A percentile compares a stretch with the other conserved stretches of the same genome.
Evolutionary conservation across 2,329 filamentous ascomycete species (phyloP).

Genomic region (Alternaria consortialis): DNA sequence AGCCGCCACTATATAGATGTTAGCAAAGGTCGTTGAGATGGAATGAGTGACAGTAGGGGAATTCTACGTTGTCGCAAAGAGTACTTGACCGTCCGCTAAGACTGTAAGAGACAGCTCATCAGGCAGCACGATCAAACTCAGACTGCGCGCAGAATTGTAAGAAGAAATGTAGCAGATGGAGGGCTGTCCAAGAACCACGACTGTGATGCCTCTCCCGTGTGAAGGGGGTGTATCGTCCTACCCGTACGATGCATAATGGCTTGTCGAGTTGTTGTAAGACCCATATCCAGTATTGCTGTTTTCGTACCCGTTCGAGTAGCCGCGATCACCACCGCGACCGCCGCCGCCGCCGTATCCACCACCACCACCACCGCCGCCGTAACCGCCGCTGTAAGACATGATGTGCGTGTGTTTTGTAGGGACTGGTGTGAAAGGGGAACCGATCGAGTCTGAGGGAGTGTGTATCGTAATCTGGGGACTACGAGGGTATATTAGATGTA

Average conservation of each 20-base stretch:
- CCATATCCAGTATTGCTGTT: constrained; percentile 54
- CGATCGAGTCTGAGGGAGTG: constrained; percentile 30
- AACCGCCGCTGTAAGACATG: constrained; percentile 74
- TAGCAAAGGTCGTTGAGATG: constrained; percentile 25
- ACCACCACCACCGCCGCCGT: constrained; percentile 57
- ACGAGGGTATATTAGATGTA: constrained; percentile 25
- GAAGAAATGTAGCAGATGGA: constrained; percentile 43
- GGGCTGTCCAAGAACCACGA: constrained; percentile 44
- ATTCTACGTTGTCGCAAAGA: constrained; percentile 45
- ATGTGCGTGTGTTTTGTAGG: constrained; percentile 49
- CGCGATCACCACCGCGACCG: constrained; percentile 57
- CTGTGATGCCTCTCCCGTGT: constrained; percentile 52
- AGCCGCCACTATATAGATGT: constrained; percentile 39
- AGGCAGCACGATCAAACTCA: constrained; percentile 34
- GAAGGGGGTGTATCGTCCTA: constrained; percentile 50
- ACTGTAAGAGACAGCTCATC: constrained; percentile 31
- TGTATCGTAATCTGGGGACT: constrained; percentile 25
- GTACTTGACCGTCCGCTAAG: constrained; percentile 36
- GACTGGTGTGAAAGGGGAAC: constrained; percentile 42
- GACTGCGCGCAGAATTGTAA: constrained; percentile 42
- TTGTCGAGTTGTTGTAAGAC: constrained; percentile 56
- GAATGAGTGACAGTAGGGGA: constrained; percentile 25
- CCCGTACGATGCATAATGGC: constrained; percentile 56
- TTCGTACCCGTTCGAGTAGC: constrained; percentile 65
- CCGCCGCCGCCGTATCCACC: constrained; percentile 58